Conservation (phyloP, 768 basidiomycete species). For the Phallus indusiatus region DNA sequence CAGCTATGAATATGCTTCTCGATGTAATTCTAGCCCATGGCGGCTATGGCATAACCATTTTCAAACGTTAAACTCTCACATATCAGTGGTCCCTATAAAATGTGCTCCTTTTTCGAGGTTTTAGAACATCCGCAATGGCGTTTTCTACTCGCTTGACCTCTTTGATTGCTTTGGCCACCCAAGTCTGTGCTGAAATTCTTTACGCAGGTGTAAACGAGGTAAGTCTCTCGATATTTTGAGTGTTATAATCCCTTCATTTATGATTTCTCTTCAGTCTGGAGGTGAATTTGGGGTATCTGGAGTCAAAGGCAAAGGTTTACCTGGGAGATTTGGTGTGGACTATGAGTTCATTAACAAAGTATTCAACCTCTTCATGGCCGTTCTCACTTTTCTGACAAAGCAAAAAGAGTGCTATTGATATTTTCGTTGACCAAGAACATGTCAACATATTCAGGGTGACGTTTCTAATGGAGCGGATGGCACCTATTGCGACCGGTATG, state of each 20-base stretch:
- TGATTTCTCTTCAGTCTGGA: conserved; percentile 26
- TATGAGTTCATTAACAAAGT: conserved; percentile 42
- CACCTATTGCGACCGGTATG: neutral
- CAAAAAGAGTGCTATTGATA: conserved; percentile 34
- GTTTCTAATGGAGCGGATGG: conserved; percentile 29
- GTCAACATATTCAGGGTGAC: conserved; percentile 42
- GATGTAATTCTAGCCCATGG: too few species aligned
- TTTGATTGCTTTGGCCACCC: neutral
- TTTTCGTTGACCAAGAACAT: conserved; percentile 38
- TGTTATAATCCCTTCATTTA: neutral
- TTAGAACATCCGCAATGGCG: neutral
- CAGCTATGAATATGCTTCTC: too few species aligned
- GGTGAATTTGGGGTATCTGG: conserved; percentile 36
- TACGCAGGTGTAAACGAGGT: conserved; percentile 41
- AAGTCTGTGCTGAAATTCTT: conserved; percentile 26
- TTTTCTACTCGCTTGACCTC: neutral
- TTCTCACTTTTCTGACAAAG: neutral
- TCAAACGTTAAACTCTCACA: neutral
- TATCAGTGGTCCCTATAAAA: neutral
- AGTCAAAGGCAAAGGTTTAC: conserved; percentile 31
- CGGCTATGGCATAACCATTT: neutral
- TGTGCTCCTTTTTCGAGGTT: neutral
- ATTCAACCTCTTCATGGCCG: neutral
- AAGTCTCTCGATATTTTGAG: neutral
- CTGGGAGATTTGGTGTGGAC: conserved; percentile 33